Evolutionary conservation across 2,329 filamentous ascomycete species (phyloP), one percentile per base, ranked within the genome.

Genomic region (Teratosphaeria destructans): DNA sequence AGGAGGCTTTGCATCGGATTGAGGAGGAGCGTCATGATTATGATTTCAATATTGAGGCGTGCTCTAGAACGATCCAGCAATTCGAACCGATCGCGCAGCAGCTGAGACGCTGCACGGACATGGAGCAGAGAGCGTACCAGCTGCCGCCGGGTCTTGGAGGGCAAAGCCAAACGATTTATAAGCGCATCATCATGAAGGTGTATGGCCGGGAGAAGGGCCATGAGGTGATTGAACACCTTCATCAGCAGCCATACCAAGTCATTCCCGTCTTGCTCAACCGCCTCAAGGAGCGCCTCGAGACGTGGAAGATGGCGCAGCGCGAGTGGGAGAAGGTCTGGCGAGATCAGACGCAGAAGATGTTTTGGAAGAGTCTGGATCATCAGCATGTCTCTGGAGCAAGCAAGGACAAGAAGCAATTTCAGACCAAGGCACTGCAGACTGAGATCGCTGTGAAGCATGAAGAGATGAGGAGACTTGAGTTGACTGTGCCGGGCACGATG

Each of bases 311-410:
- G 66, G 93, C 90, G 5, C 92, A 89, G 79, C 90, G 94, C 35
- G 95, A 99, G 72, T 99, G 94, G 94, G 92, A 97, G 74, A 96
- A 96, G 75, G 91, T 99, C 7, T 99, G 94, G 94, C 90, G 94
- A 64, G 87, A 90, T 56, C 94, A 97, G 76, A 97, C 93, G 27
- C 88, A 95, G 71, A 87, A 88, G 69, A 93, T 95, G 78, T 95
- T 96, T 75, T 89, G 95, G 76, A 95, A 91, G 78, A 96, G 91
- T 73, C 84, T 99, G 57, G 94, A 99, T 70, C 94, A 99, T 70
- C 95, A 97, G 82, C 91, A 91, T 23, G 91, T 95, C 61, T 86
- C 90, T 57, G 89, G 90, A 68, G 95, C 94, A 76, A 84, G 86
- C 63, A 86, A 83, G 43, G 94, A 99, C 75, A 97, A 97, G 82